Conservation (phyloP, 768 basidiomycete species). For the Boletus speciosus region DNA sequence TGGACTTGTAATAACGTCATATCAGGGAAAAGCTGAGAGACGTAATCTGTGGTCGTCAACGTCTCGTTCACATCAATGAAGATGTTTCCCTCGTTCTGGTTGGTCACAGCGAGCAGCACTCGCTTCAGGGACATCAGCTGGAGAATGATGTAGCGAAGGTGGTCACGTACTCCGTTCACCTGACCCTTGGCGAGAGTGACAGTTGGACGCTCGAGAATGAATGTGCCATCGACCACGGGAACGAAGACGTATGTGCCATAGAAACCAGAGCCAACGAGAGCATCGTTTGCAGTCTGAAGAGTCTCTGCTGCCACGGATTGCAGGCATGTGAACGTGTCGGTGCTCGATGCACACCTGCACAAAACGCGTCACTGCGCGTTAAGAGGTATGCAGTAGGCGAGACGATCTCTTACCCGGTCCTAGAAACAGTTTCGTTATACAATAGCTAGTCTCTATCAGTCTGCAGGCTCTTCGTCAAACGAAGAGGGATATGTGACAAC, state of each 20-base stretch:
- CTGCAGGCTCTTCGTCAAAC: neutral
- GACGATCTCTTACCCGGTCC: slow-evolving; percentile 12
- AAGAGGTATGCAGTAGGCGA: neutral
- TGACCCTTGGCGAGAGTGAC: slow-evolving; percentile 34
- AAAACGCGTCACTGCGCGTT: neutral
- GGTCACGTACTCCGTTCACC: slow-evolving; percentile 39
- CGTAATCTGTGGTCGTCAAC: slow-evolving; percentile 13
- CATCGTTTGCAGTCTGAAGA: slow-evolving; percentile 34
- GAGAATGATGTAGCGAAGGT: neutral
- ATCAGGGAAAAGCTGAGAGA: slow-evolving; percentile 40
- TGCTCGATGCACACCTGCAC: slow-evolving; percentile 32
- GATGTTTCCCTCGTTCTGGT: slow-evolving; percentile 30
- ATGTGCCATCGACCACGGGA: slow-evolving; percentile 47
- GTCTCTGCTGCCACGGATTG: slow-evolving; percentile 30
- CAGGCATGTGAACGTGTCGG: slow-evolving; percentile 40
- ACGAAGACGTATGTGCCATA: slow-evolving; percentile 39
- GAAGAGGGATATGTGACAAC: neutral
- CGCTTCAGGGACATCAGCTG: slow-evolving; percentile 18
- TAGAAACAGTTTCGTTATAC: slow-evolving; percentile 10
- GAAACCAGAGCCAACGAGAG: slow-evolving; percentile 33
- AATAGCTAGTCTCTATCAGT: slow-evolving; percentile 9
- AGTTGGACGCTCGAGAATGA: slow-evolving; percentile 44
- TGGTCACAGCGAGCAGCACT: slow-evolving; percentile 24
- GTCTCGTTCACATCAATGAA: slow-evolving; percentile 28
- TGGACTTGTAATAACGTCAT: slow-evolving; percentile 26